Evolutionary conservation across 139 green algal species (phyloP), one percentile per base, ranked within the genome.

Genomic region (Chlamydomonas applanata): DNA sequence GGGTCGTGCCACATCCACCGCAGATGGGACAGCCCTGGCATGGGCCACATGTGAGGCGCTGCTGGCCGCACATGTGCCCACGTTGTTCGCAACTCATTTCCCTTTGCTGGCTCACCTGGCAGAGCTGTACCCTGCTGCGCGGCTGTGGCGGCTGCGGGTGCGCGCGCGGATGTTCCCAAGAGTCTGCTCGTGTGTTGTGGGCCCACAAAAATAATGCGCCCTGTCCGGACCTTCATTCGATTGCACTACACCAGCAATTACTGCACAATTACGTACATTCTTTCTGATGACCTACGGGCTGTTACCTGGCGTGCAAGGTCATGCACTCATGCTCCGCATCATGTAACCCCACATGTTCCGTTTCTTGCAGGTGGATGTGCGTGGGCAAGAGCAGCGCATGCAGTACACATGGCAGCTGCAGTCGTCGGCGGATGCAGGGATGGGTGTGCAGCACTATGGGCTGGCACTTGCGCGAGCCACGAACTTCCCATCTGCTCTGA

Each of bases 61-160:
- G 52, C 49, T 85, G 66, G 40, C 71, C 3, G 32, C 68, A 69
- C 73, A 86, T 1, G 57, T 68, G 4, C 71, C 53, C 67, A 87
- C 85, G 1, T 63, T 96, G 68, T 81, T 95, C 71, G 89, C 91
- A 30, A 96, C 91, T 0, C 91, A 96, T 79, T 92, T 94, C 56
- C 33, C 22, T 4, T 72, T 85, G 64, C 82, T 96, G 36, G 49
- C 74, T 0, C 82, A 86, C 56, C 83, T 97, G 61, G 76, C 82
- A 3, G 56, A 35, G 0, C 11, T 93, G 7, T 93, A 97, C 75
- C 88, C 91, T 0, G 74, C 72, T 4, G 84, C 74, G 25, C 82
- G 80, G 46, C 67, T 86, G 54, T 95, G 84, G 82, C 75, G 81
- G 45, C 85, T 95, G 67, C 79, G 85, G 56, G 87, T 92, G 56